These are phyloP conservation scores for Mycosphaerelloides madeirae DNA, from an alignment of 2,329 filamentous ascomycete genomes.

Conservation along the genomic window DNA sequence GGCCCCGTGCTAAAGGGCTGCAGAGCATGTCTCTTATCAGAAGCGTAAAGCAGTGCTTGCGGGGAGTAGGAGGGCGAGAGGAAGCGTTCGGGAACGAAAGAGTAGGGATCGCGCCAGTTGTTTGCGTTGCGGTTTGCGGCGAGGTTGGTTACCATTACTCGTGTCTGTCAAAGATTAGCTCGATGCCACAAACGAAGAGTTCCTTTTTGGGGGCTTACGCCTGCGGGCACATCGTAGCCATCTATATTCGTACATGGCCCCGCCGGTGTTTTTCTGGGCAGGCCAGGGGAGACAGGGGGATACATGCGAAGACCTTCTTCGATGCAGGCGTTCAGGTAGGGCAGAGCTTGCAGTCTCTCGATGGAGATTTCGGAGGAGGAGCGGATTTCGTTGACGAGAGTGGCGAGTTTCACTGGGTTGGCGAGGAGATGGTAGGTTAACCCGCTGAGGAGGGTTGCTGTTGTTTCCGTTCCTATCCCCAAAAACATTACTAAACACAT, in stretches of 20 bases:
- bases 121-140: conserved; percentile 22
- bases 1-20: conserved; percentile 35
- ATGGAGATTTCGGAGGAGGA: conserved; percentile 26
- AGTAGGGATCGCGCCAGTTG: conserved; percentile 28
- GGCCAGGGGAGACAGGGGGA: conserved; percentile 42
- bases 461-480: conserved; percentile 70
- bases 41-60: conserved; percentile 19
- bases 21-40: conserved; percentile 26
- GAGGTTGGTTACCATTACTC: conserved; percentile 18
- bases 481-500: too few species aligned
- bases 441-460: conserved; percentile 64
- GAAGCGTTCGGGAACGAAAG: conserved; percentile 39
- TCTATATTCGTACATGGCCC: conserved; percentile 19
- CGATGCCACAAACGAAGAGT: too few species aligned
- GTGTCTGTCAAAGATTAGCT: too few species aligned
- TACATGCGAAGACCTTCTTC: conserved; percentile 45
- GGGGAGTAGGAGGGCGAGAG: conserved; percentile 20
- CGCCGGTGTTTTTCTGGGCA: conserved; percentile 25
- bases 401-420: conserved; percentile 51
- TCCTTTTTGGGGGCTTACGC: too few species aligned
- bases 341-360: conserved; percentile 30
- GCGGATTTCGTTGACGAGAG: conserved; percentile 55
- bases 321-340: conserved; percentile 45
- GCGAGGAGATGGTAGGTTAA: conserved; percentile 70
- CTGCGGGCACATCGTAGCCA: conserved; percentile 24